Conservation (phyloP, 1,284 basidiomycete genomes). For the Ganoderma boninense region DNA sequence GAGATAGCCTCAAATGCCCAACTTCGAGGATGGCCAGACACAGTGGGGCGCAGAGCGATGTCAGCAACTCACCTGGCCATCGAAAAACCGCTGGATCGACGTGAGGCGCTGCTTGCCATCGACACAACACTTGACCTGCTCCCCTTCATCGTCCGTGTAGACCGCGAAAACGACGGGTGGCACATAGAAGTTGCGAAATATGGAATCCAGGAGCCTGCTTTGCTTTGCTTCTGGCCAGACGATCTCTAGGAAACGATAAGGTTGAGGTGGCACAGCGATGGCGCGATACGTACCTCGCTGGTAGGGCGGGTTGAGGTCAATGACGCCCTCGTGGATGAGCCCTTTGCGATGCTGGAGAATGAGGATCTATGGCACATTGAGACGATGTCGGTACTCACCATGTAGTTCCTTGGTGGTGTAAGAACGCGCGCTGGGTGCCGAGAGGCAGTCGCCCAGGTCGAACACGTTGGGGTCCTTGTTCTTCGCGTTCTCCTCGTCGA, state of each 20-base stretch:
- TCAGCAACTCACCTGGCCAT: conserved; percentile 62
- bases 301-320: conserved; percentile 73
- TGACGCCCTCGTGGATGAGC: conserved; percentile 68
- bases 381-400: conserved; percentile 47
- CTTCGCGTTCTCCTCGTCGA: conserved; percentile 51
- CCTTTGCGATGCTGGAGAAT: conserved; percentile 42
- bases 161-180: conserved; percentile 79
- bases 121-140: conserved; percentile 67
- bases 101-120: conserved; percentile 82
- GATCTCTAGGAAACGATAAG: conserved; percentile 54
- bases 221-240: conserved; percentile 80
- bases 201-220: conserved; percentile 74
- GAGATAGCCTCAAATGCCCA: not conserved
- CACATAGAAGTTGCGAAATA: conserved; percentile 78
- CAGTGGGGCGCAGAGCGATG: too few relatives aligned
- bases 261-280: not conserved
- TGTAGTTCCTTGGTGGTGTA: conserved; percentile 61
- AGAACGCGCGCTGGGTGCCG: conserved; percentile 45
- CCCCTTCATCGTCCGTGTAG: conserved; percentile 58
- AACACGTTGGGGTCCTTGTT: conserved; percentile 52
- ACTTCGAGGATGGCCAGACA: not conserved
- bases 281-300: conserved; percentile 60
- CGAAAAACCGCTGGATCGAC: conserved; percentile 75
- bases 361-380: not conserved
- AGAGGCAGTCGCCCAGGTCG: conserved; percentile 54